phyloP scores from a whole-genome alignment of 2,329 filamentous ascomycete genomes.

The Cladosporium halotolerans region DNA sequence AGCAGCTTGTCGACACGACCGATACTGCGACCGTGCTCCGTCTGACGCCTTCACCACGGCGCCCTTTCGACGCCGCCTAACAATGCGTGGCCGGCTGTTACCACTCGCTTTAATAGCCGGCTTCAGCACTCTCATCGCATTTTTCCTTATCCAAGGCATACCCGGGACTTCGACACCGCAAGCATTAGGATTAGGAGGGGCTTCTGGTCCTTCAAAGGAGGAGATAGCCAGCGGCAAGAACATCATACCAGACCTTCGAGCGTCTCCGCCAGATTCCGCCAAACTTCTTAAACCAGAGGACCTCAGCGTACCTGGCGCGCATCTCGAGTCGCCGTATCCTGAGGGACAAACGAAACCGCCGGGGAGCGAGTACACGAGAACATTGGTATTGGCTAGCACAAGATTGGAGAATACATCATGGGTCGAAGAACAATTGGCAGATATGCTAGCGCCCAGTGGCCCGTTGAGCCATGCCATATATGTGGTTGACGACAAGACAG shows the following conservation, averaged over 20 bases:
- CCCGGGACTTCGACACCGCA: slow-evolving; percentile 36
- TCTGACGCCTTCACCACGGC: slow-evolving; percentile 16
- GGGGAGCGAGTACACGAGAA: slow-evolving; percentile 47
- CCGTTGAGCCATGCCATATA: slow-evolving; percentile 43
- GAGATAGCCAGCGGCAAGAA: slow-evolving; percentile 18
- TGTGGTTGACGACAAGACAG: slow-evolving; percentile 45
- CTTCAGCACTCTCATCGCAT: slow-evolving; percentile 27
- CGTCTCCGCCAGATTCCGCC: slow-evolving; percentile 10
- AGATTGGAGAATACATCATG: slow-evolving; percentile 48
- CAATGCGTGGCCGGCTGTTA: slow-evolving; percentile 22
- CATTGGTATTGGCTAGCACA: slow-evolving; percentile 49
- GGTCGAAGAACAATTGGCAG: slow-evolving; percentile 48
- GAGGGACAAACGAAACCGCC: slow-evolving; percentile 35
- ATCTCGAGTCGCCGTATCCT: slow-evolving; percentile 23
- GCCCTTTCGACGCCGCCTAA: slow-evolving; percentile 17
- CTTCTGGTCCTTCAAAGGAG: slow-evolving; percentile 20
- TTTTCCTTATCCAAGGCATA: slow-evolving; percentile 31
- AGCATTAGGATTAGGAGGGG: slow-evolving; percentile 28
- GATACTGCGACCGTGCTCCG: too few relatives aligned
- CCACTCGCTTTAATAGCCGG: slow-evolving; percentile 7
- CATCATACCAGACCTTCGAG: slow-evolving; percentile 21
- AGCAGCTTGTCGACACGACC: too few relatives aligned
- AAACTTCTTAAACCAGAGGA: slow-evolving; percentile 18
- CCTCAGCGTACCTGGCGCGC: slow-evolving; percentile 20
- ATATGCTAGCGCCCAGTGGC: slow-evolving; percentile 27